Base-by-base conservation (phyloP, 352 stramenopile genomes). In the Globisporangium middletonii region DNA sequence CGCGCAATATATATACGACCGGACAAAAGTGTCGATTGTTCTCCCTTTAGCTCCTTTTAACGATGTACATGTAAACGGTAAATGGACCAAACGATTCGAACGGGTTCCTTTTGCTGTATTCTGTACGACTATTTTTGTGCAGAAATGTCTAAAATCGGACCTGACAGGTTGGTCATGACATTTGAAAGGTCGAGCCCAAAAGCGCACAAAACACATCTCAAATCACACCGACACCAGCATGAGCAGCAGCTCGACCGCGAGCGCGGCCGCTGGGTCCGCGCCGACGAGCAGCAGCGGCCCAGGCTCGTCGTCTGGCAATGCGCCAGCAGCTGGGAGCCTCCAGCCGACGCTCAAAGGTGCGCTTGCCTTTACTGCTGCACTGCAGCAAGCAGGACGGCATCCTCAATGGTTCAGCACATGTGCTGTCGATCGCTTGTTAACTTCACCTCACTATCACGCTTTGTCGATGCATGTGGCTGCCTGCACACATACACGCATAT, bases 261-360 rank as follows among this genome's bases (percentile, higher is more conserved):
- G 43, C 44, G 26, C 15, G 7, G 43, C 46, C 13, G 44, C 12
- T 26, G 47, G 43, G 19, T 5, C 44, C 15, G 30, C 33, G 38
- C 55, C 53, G n/a, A 33, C 37, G 5, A 50, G 43, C 37, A 54
- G 50, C 51, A 64, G 51, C 51, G 58, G 51, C 6, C 59, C 52
- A 0, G 59, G 59, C n/a, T 64, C 59, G 19, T 64, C 59, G 37
- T 59, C 59, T 12, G 45, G 51, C 26, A 50, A 38, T 5, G 23
- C 58, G 2, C 13, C 53, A 6, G 16, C 37, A 7, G 23, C 35
- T 11, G 47, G 56, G 4, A 55, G 49, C 23, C 57, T 89, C 48
- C 83, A 93, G 57, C 83, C 83, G 13, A 93, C 79, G 9, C 75
- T 93, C 15, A 93, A 93, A 82, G 81, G 81, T 89, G 30, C 5